A percentile compares a stretch with the other conserved stretches of the same genome.
Conservation (phyloP, 176 grass and related monocot genomes). For the Oryza meridionalis region DNA sequence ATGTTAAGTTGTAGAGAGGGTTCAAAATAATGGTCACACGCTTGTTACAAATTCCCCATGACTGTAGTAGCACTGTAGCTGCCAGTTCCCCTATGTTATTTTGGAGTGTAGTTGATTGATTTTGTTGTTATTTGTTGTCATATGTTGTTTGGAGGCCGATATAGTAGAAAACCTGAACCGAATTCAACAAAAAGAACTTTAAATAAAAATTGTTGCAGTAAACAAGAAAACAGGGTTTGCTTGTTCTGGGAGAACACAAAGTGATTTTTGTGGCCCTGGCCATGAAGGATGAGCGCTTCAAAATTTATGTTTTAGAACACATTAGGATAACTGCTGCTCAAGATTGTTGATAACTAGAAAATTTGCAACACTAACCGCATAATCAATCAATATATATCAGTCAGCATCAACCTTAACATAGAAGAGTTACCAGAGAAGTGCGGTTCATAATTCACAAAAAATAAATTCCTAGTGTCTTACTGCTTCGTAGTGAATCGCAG, state of each 20-base stretch:
- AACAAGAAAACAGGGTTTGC: background rate
- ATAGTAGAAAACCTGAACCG: background rate
- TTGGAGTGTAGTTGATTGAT: background rate
- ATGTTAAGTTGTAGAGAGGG: background rate
- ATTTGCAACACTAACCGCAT: background rate
- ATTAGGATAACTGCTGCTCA: conserved; percentile 19
- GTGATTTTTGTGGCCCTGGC: background rate
- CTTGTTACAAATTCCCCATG: background rate
- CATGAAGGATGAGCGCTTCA: background rate
- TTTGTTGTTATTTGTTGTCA: background rate
- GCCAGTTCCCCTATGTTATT: background rate
- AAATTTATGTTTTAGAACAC: conserved; percentile 18
- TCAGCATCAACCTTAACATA: background rate
- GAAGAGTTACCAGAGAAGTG: conserved; percentile 20
- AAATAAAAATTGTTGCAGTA: background rate
- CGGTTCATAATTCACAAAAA: conserved; percentile 36
- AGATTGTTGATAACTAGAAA: conserved; percentile 21
- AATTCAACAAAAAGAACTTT: background rate
- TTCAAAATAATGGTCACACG: background rate
- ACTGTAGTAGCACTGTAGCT: background rate
- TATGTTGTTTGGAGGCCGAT: background rate
- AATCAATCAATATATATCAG: conserved; percentile 12
- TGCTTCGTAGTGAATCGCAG: conserved; percentile 98
- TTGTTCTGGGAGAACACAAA: background rate
- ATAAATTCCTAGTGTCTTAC: conserved; percentile 57